A percentile compares a stretch with the other conserved stretches of the same genome.
phyloP scores from a whole-genome alignment of 2,329 filamentous ascomycete genomes.

The Clarireedia sp. region DNA sequence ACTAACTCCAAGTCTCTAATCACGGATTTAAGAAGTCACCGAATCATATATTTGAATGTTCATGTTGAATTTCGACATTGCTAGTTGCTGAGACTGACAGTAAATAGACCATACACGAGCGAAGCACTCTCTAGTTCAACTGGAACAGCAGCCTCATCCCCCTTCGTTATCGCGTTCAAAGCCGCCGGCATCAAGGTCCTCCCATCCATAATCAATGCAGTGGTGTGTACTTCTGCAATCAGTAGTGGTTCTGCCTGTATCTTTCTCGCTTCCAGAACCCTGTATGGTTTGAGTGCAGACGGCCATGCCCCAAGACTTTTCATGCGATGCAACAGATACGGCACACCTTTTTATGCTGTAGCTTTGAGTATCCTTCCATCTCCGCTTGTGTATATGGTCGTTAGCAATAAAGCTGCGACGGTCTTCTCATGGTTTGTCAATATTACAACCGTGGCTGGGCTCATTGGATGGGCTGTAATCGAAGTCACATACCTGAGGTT shows the following conservation, averaged over 20 bases:
- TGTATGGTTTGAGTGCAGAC: slow-evolving; percentile 52
- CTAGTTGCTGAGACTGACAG: slow-evolving; percentile 36
- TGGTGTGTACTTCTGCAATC: slow-evolving; percentile 50
- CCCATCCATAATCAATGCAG: slow-evolving; percentile 67
- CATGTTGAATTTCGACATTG: too few species aligned
- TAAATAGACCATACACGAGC: slow-evolving; percentile 49
- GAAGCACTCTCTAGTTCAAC: slow-evolving; percentile 32
- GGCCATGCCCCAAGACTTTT: slow-evolving; percentile 47
- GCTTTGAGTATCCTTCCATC: slow-evolving; percentile 48
- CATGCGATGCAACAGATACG: slow-evolving; percentile 48
- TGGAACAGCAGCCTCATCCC: slow-evolving; percentile 43
- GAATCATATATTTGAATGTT: too few species aligned
- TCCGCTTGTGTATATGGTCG: slow-evolving; percentile 64
- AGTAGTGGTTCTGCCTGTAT: slow-evolving; percentile 10
- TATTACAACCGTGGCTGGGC: slow-evolving; percentile 53
- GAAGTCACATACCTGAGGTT: slow-evolving; percentile 52
- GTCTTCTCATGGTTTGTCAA: slow-evolving; percentile 62
- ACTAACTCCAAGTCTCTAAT: too few species aligned
- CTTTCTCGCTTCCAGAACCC: slow-evolving; percentile 34
- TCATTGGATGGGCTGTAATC: slow-evolving; percentile 57
- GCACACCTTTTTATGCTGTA: slow-evolving; percentile 48
- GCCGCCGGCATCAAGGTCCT: slow-evolving; percentile 61
- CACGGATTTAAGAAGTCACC: too few species aligned
- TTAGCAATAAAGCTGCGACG: slow-evolving; percentile 45
- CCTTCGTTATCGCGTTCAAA: slow-evolving; percentile 66